Evolutionary conservation across 176 grass and related monocot genomes (phyloP).

Genomic region (Triticum urartu): DNA sequence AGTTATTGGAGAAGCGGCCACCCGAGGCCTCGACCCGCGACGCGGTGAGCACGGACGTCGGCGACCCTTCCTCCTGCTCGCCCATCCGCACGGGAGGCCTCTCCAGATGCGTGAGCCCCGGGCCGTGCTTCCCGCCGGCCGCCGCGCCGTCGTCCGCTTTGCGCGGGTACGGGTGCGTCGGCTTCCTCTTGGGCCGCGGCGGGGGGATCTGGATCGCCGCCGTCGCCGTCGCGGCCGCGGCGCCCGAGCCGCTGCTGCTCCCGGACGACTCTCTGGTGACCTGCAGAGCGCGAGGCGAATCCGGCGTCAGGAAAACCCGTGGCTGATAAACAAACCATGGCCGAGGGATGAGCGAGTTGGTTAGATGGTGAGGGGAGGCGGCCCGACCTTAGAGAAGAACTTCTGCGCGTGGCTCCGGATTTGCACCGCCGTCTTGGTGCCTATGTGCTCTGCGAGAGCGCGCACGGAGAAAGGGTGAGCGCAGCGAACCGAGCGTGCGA

Average conservation of each 20-base stretch:
- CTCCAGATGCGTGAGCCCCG: conserved; percentile 43
- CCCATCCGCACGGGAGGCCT: conserved; percentile 24
- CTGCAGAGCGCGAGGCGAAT: conserved; percentile 28
- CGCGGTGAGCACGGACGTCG: conserved; percentile 67
- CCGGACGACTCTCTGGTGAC: conserved; percentile 59
- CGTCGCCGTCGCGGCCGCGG: neutral
- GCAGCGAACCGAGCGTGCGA: neutral
- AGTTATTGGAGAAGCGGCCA: conserved; percentile 15
- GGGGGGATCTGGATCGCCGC: conserved; percentile 79
- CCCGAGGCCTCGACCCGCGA: conserved; percentile 19
- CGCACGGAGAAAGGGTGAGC: neutral
- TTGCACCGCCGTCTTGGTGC: conserved; percentile 95
- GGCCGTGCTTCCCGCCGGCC: conserved; percentile 31
- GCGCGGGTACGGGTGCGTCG: conserved; percentile 72
- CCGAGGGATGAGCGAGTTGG: conserved; percentile 17
- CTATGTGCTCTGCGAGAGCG: conserved; percentile 61
- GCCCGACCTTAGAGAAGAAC: conserved; percentile 94
- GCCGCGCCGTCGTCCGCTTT: conserved; percentile 45
- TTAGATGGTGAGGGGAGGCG: conserved; percentile 8
- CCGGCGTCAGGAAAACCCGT: conserved; percentile 1
- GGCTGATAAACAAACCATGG: neutral
- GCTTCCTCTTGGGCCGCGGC: conserved; percentile 93
- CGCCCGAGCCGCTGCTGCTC: conserved; percentile 17
- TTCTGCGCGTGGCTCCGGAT: conserved; percentile 98
- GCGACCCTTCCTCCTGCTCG: conserved; percentile 61